phyloP scores from a whole-genome alignment of 345 rosid species.

The Euphorbia tirucalli region DNA sequence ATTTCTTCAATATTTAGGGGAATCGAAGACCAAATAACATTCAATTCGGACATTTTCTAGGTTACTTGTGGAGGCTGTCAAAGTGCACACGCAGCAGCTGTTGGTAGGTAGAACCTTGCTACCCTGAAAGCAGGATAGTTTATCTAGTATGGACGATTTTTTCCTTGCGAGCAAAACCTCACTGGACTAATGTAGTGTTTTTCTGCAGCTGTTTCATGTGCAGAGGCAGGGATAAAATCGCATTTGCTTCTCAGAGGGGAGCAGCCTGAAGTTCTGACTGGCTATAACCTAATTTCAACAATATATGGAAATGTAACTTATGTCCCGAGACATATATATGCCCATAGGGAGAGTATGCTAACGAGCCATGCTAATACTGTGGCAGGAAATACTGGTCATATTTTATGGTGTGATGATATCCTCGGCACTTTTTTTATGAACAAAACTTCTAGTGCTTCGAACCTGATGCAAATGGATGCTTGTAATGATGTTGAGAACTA shows the following conservation, averaged over 20 bases:
- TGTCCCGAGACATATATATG: slow-evolving; percentile 64
- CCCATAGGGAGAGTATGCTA: slow-evolving; percentile 59
- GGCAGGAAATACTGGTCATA: slow-evolving; percentile 50
- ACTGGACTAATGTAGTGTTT: slow-evolving; percentile 11
- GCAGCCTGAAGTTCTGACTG: slow-evolving; percentile 74
- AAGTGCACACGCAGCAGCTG: slow-evolving; percentile 89
- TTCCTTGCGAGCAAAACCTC: background rate
- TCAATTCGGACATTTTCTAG: slow-evolving; percentile 45
- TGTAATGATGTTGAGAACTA: slow-evolving; percentile 15
- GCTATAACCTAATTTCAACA: slow-evolving; percentile 74
- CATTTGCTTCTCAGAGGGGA: slow-evolving; percentile 89
- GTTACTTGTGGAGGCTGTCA: slow-evolving; percentile 97
- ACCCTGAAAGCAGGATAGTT: background rate
- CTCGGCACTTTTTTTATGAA: slow-evolving; percentile 32
- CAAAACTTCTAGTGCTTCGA: slow-evolving; percentile 20
- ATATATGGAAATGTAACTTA: slow-evolving; percentile 65
- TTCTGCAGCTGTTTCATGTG: slow-evolving; percentile 81
- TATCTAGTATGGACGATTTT: background rate
- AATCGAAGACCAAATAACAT: slow-evolving; percentile 25
- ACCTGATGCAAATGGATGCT: slow-evolving; percentile 24
- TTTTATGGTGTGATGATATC: slow-evolving; percentile 53
- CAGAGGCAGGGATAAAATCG: slow-evolving; percentile 76
- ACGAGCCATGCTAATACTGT: slow-evolving; percentile 46
- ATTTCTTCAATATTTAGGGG: slow-evolving; percentile 16
- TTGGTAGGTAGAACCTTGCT: slow-evolving; percentile 46